A percentile compares a stretch with the other conserved stretches of the same genome.
Evolutionary conservation across 257 asterid species (phyloP).

Genomic region (Solanum pimpinellifolium): DNA sequence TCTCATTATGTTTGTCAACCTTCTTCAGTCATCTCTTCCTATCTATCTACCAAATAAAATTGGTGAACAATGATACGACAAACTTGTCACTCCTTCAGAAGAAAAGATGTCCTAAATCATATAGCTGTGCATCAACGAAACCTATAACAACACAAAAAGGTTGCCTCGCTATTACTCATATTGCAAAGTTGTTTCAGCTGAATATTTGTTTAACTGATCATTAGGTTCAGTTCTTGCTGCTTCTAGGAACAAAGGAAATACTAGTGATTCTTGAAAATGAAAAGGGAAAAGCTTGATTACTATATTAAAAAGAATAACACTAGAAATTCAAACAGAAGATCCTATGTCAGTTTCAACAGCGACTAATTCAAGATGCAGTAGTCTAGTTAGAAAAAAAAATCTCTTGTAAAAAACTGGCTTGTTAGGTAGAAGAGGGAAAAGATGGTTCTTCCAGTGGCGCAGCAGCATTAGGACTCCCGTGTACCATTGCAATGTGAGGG

Average conservation of each 20-base stretch:
- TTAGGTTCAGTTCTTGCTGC: not conserved
- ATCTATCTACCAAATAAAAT: not conserved
- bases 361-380: not conserved
- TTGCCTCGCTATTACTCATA: not conserved
- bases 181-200: not conserved
- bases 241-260: not conserved
- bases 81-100: not conserved
- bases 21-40: not conserved
- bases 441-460: not conserved
- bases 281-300: not conserved
- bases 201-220: not conserved
- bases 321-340: not conserved
- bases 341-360: not conserved
- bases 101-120: not conserved
- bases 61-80: not conserved
- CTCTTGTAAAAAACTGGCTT: not conserved
- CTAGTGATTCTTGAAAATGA: not conserved
- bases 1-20: not conserved
- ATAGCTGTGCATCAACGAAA: not conserved
- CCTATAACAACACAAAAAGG: not conserved
- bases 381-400: not conserved
- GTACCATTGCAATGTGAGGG: not conserved
- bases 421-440: not conserved
- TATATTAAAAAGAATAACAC: not conserved
- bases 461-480: not conserved